These are phyloP conservation scores for Vicia sativa DNA, from an alignment of 306 rosid species.

Conservation along the genomic window DNA sequence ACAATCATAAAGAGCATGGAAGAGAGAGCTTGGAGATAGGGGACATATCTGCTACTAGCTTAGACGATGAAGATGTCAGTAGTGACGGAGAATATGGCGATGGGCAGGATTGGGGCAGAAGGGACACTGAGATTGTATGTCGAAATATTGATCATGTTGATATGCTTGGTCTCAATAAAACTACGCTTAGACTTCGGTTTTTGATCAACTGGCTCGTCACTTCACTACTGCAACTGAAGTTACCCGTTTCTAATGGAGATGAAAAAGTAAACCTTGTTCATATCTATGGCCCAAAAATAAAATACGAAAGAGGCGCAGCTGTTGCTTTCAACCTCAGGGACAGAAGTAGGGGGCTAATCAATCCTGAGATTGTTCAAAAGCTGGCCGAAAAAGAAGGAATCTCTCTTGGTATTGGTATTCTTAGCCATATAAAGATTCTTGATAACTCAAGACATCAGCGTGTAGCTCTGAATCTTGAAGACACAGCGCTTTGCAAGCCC, in stretches of 20 bases:
- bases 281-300: constrained; percentile 92
- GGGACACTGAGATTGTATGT: constrained; percentile 78
- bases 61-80: constrained; percentile 72
- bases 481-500: constrained; percentile 71
- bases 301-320: constrained; percentile 95
- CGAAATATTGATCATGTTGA: constrained; percentile 79
- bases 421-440: constrained; percentile 73
- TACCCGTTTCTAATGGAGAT: constrained; percentile 56
- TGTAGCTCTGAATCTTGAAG: constrained; percentile 56
- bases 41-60: constrained; percentile 65
- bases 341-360: constrained; percentile 63
- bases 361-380: constrained; percentile 89
- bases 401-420: constrained; percentile 85
- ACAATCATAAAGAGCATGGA: constrained; percentile 56
- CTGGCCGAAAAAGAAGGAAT: constrained; percentile 91
- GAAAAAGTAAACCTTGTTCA: constrained; percentile 61
- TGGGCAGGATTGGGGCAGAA: constrained; percentile 56
- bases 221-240: constrained; percentile 74
- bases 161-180: constrained; percentile 90
- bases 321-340: constrained; percentile 91
- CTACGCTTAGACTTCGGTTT: constrained; percentile 80
- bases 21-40: constrained; percentile 59
- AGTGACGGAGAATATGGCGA: constrained; percentile 83
- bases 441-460: constrained; percentile 62
- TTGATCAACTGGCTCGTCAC: constrained; percentile 96